Evolutionary conservation across 768 basidiomycete genomes (phyloP).

Genomic region (Pisolithus tinctorius): DNA sequence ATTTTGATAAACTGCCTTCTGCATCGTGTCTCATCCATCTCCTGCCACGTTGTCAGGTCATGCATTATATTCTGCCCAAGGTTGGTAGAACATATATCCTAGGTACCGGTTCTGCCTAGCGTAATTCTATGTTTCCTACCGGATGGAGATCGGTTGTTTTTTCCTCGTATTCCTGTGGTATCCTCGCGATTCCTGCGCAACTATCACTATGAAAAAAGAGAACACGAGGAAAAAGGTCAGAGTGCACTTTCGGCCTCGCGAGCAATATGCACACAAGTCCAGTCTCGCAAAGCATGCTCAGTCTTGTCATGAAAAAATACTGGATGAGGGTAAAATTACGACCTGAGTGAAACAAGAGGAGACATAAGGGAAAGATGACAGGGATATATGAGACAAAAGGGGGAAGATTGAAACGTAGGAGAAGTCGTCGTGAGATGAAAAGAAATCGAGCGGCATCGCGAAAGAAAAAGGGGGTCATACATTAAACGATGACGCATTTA

Average conservation of each 20-base stretch:
- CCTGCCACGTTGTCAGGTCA: slow-evolving; percentile 9
- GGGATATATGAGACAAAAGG: slow-evolving; percentile 31
- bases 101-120: slow-evolving; percentile 9
- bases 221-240: slow-evolving; percentile 4
- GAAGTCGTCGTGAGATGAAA: slow-evolving; percentile 30
- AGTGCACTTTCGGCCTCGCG: slow-evolving; percentile 21
- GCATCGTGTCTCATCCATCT: background rate
- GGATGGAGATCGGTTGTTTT: background rate
- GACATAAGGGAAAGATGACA: slow-evolving; percentile 22
- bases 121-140: slow-evolving; percentile 11
- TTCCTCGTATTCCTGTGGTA: slow-evolving; percentile 24
- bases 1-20: slow-evolving; percentile 21
- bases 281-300: slow-evolving; percentile 22
- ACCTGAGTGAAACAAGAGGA: slow-evolving; percentile 12
- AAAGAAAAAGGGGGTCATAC: slow-evolving; percentile 13
- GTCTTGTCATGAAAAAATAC: slow-evolving; percentile 15
- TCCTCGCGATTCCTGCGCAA: slow-evolving; percentile 24
- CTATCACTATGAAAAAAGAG: slow-evolving; percentile 15
- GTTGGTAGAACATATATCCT: slow-evolving; percentile 13
- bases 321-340: slow-evolving; percentile 19
- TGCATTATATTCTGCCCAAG: slow-evolving; percentile 1
- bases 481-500: slow-evolving; percentile 83
- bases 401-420: slow-evolving; percentile 15
- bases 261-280: slow-evolving; percentile 12
- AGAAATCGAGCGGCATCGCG: slow-evolving; percentile 25